Evolutionary conservation across 805 yeast species (phyloP), one percentile per base, ranked within the genome.

Genomic region (Starmerella floricola): DNA sequence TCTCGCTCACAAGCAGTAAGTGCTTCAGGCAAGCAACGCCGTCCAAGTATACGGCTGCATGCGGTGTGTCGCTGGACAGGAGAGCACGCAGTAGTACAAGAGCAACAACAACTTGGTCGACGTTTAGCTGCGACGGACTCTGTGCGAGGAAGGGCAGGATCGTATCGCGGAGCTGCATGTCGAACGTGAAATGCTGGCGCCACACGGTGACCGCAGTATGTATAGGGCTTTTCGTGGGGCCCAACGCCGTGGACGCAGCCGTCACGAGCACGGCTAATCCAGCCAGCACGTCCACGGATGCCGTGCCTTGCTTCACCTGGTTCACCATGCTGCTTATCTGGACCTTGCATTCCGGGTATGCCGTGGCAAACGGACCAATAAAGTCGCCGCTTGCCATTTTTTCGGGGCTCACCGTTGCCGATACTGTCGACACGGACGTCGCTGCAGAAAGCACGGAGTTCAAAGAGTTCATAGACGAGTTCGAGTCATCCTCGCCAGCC

Each of bases 11-110:
- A 24, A 31, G 38, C 15, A 42, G 29, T 6, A 54, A 34, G 6
- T 44, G 46, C 38, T 31, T 33, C 16, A 54, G 31, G 17, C 42
- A 44, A 8, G 41, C 45, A 12, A 43, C 47, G 1, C 54, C 51
- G 2, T 51, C 40, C 19, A 50, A 34, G 30, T 49, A 44, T 6
- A 46, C 51, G 16, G 33, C 19, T 4, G 44, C 31, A 19, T 44
- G 28, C 29, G 40, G 35, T 6, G 24, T 24, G 1, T 34, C 29
- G 15, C 34, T 23, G 13, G 15, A n/a, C 11, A 39, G 17, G 11
- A 46, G 34, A 17, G 34, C 32, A 1, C 46, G 43, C 34, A 46
- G 39, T 10, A 46, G 34, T 3, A 46, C 37, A 3, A 46, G 36
- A 17, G 27, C 41, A 3, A 20, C 27, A 10, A 30, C 12, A 13